Base-by-base conservation (phyloP, 2,329 filamentous ascomycete species). In the Trichoderma sp. region DNA sequence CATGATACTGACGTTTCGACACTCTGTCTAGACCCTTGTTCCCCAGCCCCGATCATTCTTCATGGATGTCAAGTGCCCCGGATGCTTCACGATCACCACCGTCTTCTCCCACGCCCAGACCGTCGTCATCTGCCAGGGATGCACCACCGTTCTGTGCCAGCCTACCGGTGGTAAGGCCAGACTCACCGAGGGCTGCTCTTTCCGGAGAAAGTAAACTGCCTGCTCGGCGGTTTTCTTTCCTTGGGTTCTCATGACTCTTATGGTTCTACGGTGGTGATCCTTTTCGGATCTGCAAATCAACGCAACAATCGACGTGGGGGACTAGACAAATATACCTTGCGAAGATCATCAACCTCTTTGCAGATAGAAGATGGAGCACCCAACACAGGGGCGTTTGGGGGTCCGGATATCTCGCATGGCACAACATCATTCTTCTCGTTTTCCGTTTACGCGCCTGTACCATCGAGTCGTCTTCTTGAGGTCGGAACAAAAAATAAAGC, bases 61-160 rank as follows among this genome's bases (percentile, higher is more conserved):
- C 92, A 99, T 99, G 95, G 95, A 99, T 81, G 95, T 99, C 87
- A 99, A 99, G 91, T 99, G 95, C 91, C 95, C 95, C 81, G 95
- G 95, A 78, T 99, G 95, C 92, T 99, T 98, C 90, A 97, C 93
- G 83, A 99, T 99, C 89, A 99, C 95, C 82, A 99, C 95, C 82
- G 95, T 99, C 84, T 99, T 98, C 92, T 98, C 94, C 71, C 95
- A 99, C 88, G 95, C 95, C 82, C 95, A 99, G 88, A 99, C 95
- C 81, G 95, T 99, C 81, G 95, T 99, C 83, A 96, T 98, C 88
- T 99, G 95, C 90, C 93, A 93, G 79, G 95, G 95, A 78, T 99
- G 95, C 92, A 97, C 94, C 78, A 97, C 96, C 77, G 95, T 99
- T 74, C 92, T 99, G 71, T 99, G 95, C 92, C 95, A 99, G 83